phyloP scores from a whole-genome alignment of 2,329 filamentous ascomycete genomes.

The Escovopsis weberi region DNA sequence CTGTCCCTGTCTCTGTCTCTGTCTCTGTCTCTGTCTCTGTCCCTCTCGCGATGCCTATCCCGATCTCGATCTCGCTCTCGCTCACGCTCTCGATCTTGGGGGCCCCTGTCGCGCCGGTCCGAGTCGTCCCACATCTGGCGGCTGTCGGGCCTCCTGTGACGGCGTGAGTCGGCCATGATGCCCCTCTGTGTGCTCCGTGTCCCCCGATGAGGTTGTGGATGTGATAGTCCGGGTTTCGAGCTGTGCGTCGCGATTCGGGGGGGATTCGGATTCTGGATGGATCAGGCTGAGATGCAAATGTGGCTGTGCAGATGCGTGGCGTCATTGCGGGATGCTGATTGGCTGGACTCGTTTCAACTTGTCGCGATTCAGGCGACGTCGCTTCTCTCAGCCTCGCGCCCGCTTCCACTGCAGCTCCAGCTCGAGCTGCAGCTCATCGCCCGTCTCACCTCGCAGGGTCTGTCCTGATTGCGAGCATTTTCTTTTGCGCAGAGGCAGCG shows the following conservation, averaged over 20 bases:
- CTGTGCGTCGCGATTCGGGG: background rate
- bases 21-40: slow-evolving; percentile 23
- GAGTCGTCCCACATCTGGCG: slow-evolving; percentile 47
- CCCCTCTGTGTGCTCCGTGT: background rate
- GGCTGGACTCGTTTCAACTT: background rate
- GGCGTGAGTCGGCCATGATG: slow-evolving; percentile 20
- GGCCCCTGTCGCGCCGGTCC: slow-evolving; percentile 23
- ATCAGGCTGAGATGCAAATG: slow-evolving; percentile 4
- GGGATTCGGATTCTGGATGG: background rate
- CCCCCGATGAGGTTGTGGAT: background rate
- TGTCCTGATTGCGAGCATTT: too few species aligned
- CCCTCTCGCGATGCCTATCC: slow-evolving; percentile 18
- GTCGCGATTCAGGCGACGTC: too few species aligned
- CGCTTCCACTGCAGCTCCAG: too few species aligned
- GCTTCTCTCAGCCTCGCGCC: slow-evolving; percentile 5
- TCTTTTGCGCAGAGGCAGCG: too few species aligned
- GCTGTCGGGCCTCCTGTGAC: slow-evolving; percentile 31
- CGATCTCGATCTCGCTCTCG: slow-evolving; percentile 15
- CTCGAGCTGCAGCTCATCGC: too few species aligned
- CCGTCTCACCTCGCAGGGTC: too few species aligned
- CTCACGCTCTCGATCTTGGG: slow-evolving; percentile 15
- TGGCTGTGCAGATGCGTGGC: slow-evolving; percentile 1
- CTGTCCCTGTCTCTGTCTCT: slow-evolving; percentile 15
- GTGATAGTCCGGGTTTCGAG: too few species aligned
- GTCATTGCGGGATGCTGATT: background rate